Evolutionary conservation across 306 rosid genomes (phyloP), one percentile per base, ranked within the genome.

Genomic region (Fragaria nilgerrensis): DNA sequence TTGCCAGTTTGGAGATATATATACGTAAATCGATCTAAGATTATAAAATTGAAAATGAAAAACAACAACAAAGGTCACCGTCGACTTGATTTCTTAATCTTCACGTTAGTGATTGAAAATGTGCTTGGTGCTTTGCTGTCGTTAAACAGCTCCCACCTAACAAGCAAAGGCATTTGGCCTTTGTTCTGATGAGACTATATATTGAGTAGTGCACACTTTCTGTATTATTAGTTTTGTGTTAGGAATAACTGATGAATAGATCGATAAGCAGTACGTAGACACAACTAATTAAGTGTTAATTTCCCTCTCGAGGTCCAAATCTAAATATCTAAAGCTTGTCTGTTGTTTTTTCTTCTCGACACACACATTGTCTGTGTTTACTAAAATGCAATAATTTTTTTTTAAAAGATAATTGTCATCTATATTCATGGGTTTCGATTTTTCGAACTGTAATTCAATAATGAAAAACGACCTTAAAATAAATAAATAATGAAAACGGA

Each of bases 91-190:
- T 29, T 75, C 48, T 62, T 75, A 44, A 47, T 19, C n/a, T 27
- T 75, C 39, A 19, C 37, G 22, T 11, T 17, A 45, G 34, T 66
- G 7, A 34, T 44, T 29, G 52, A 43, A 56, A 55, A 29, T 62
- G 75, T 49, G 58, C 32, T 62, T 44, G 73, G 79, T 45, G 49
- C 61, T 52, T 56, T 68, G 64, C 34, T 68, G 47, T 29, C 23
- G 69, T n/a, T 66, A 29, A 50, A 32, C 41, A 32, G 36, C 59
- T 34, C 74, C 64, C 17, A 64, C 62, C 64, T 67, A 13, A 65
- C 79, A 78, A 59, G 69, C 45, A 34, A 7, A 16, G 23, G 44
- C 22, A 16, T 29, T 29, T 14, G 67, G 14, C 66, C 66, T 61
- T 61, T 61, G 66, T 61, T 61, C 20, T 41, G 10, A 3, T 13